A percentile compares a stretch with the other conserved stretches of the same genome.
These are phyloP conservation scores for Vaccinium vitisidaea DNA, from an alignment of 148 eudicot genomes.

Conservation along the genomic window DNA sequence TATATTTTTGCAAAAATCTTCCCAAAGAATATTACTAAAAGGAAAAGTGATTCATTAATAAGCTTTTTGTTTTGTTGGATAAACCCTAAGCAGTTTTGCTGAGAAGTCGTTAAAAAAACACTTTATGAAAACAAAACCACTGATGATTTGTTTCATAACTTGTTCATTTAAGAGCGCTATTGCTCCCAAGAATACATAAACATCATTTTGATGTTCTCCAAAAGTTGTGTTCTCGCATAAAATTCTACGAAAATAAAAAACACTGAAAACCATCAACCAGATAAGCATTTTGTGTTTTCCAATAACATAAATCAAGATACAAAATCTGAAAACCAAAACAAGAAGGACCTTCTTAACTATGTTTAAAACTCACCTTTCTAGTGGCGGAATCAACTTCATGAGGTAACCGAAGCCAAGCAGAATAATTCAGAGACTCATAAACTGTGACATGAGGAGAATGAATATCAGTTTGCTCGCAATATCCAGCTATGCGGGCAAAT, in stretches of 20 bases:
- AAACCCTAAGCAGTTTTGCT: too few relatives aligned
- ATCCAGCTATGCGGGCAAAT: constrained; percentile 61
- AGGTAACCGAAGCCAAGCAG: constrained; percentile 75
- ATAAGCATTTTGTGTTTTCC: not conserved
- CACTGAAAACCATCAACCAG: too few relatives aligned
- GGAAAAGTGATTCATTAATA: not conserved
- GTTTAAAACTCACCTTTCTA: constrained; percentile 42
- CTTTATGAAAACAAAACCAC: too few relatives aligned
- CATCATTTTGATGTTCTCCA: too few relatives aligned
- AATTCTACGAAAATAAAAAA: too few relatives aligned
- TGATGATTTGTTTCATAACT: too few relatives aligned
- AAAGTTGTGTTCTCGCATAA: too few relatives aligned
- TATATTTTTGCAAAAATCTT: not conserved
- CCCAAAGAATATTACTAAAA: not conserved
- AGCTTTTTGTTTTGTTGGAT: not conserved
- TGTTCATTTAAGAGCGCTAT: too few relatives aligned
- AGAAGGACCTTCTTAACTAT: not conserved
- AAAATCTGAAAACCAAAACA: not conserved
- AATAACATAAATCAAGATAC: not conserved
- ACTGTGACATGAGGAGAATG: constrained; percentile 51
- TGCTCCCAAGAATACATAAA: too few relatives aligned
- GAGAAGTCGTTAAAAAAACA: too few relatives aligned
- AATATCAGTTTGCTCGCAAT: constrained; percentile 38
- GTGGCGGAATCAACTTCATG: constrained; percentile 43
- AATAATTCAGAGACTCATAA: constrained; percentile 62